A percentile compares a stretch with the other conserved stretches of the same genome.
These are phyloP conservation scores for Populus hybrid DNA, from an alignment of 441 rosid genomes.

Conservation along the genomic window DNA sequence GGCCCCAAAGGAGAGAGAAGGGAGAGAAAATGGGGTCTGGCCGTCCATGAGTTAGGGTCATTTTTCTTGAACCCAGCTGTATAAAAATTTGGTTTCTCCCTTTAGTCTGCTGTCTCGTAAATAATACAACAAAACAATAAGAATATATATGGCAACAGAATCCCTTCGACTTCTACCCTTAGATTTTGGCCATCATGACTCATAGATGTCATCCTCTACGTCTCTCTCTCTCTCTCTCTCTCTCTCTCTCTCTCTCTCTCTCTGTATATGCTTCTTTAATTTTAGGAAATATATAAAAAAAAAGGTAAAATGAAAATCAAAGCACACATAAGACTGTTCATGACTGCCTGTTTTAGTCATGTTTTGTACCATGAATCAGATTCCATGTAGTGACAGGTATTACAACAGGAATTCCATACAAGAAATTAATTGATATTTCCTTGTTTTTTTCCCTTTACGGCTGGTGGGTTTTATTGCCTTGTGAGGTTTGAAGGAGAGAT, in stretches of 20 bases:
- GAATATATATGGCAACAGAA: neutral
- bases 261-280: neutral
- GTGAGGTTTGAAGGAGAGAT: neutral
- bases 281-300: too few relatives aligned
- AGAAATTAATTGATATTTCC: too few relatives aligned
- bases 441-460: neutral
- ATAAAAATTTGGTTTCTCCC: neutral
- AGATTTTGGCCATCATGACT: slow-evolving; percentile 2
- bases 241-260: too few relatives aligned
- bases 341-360: neutral
- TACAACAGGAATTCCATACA: neutral
- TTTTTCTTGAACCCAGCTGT: slow-evolving; percentile 4
- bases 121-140: slow-evolving; percentile 5
- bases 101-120: neutral
- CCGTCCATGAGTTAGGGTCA: neutral
- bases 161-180: slow-evolving; percentile 1
- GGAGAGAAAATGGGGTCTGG: neutral
- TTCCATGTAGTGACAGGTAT: neutral
- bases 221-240: too few relatives aligned
- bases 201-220: neutral
- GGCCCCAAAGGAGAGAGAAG: neutral
- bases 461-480: neutral
- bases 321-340: neutral
- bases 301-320: neutral
- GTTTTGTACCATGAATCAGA: neutral